These are phyloP conservation scores for Heracleum sosnowskyi DNA, from an alignment of 129 eudicot genomes.

Conservation along the genomic window DNA sequence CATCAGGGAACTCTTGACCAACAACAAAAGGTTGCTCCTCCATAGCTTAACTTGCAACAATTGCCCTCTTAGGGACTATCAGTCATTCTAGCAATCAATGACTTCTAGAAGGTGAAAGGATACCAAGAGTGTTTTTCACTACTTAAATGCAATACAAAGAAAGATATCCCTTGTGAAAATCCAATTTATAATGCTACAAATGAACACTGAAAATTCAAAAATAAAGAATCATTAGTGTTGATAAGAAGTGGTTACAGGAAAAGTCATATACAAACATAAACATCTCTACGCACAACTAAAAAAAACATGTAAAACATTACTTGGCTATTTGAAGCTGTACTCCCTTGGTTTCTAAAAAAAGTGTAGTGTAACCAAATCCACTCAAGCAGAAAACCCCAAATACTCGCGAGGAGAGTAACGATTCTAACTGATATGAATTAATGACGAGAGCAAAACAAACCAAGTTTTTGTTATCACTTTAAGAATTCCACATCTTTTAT, in stretches of 20 bases:
- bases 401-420: background rate
- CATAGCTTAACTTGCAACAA: slow-evolving; percentile 12
- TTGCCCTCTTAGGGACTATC: background rate
- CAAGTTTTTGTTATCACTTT: background rate
- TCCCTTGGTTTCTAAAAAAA: background rate
- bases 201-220: background rate
- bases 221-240: background rate
- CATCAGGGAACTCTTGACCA: slow-evolving; percentile 56
- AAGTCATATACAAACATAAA: background rate
- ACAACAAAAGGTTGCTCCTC: slow-evolving; percentile 33
- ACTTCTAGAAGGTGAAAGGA: background rate
- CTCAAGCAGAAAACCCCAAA: background rate
- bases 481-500: background rate
- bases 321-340: background rate
- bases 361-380: background rate
- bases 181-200: background rate
- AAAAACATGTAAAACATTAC: background rate
- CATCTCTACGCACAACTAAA: background rate
- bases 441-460: background rate
- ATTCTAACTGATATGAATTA: background rate
- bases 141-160: background rate
- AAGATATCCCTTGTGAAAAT: background rate
- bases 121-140: background rate
- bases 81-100: background rate
- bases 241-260: background rate